Conservation (phyloP, 768 basidiomycete genomes). For the Rhizopogon sp. region DNA sequence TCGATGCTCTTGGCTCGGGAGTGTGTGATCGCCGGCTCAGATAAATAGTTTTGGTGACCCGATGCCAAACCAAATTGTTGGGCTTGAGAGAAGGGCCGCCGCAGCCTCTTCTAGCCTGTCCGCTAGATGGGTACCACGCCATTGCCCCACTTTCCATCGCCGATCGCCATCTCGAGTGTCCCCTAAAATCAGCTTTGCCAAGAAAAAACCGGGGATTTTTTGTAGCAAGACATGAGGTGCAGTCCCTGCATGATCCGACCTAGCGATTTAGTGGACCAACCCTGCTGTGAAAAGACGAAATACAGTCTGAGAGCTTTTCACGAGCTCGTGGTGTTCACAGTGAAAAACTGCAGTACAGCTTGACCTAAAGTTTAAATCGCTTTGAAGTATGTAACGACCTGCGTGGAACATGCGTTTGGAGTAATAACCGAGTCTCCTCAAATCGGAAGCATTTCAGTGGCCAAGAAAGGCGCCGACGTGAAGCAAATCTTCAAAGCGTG, state of each 20-base stretch:
- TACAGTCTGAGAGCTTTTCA: neutral
- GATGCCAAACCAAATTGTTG: too few relatives aligned
- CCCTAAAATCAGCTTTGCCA: neutral
- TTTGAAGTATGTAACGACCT: too few relatives aligned
- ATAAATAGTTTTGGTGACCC: neutral
- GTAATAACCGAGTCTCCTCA: too few relatives aligned
- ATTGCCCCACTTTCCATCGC: neutral
- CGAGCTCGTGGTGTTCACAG: too few relatives aligned
- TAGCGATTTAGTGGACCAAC: neutral
- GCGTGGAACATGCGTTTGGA: too few relatives aligned
- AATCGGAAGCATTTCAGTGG: too few relatives aligned
- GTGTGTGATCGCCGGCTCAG: neutral
- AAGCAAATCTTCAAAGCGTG: too few relatives aligned
- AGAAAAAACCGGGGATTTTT: neutral
- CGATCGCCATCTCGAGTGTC: neutral
- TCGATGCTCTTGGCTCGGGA: too few relatives aligned
- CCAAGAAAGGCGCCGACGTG: too few relatives aligned
- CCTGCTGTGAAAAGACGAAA: neutral
- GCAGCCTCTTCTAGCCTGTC: neutral
- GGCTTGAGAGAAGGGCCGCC: neutral
- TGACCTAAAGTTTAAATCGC: too few relatives aligned
- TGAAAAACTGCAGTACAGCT: neutral
- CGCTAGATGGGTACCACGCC: neutral
- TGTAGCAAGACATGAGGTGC: neutral
- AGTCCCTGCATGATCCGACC: neutral